phyloP scores from a whole-genome alignment of 768 basidiomycete genomes.

The Mycena olivaceomarginata region DNA sequence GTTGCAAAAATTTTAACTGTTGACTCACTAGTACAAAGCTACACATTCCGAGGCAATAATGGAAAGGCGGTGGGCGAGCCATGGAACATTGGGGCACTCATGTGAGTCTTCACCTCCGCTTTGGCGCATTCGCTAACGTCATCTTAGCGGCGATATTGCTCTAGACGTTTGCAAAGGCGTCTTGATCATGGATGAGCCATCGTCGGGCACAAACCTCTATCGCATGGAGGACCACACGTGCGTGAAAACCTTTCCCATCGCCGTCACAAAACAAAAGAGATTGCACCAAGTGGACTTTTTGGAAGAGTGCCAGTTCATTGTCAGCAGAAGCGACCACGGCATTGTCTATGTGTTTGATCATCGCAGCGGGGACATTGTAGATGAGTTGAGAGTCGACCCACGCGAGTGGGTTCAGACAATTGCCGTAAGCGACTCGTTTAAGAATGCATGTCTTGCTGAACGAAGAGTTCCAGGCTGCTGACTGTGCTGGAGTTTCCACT shows the following conservation, averaged over 20 bases:
- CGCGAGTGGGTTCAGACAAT: conserved; percentile 40
- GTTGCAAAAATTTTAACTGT: conserved; percentile 8
- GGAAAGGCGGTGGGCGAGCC: conserved; percentile 31
- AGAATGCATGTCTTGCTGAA: conserved; percentile 25
- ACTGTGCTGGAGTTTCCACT: conserved; percentile 30
- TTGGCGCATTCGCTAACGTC: conserved; percentile 16
- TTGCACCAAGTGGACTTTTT: conserved; percentile 38
- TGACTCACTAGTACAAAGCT: conserved; percentile 31
- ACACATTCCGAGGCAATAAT: conserved; percentile 41
- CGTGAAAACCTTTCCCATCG: conserved; percentile 36
- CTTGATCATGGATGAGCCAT: conserved; percentile 40
- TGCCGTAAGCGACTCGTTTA: conserved; percentile 28
- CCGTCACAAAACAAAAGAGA: conserved; percentile 33
- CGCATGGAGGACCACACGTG: conserved; percentile 23
- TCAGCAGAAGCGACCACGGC: conserved; percentile 46
- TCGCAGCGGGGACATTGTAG: conserved; percentile 31
- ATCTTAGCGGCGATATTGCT: conserved; percentile 36
- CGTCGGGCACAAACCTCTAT: conserved; percentile 27
- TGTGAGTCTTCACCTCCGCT: conserved; percentile 39
- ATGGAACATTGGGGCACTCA: conserved; percentile 39
- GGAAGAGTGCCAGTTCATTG: conserved; percentile 36
- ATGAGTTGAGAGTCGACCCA: conserved; percentile 36
- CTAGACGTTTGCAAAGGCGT: conserved; percentile 24
- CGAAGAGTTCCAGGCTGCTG: conserved; percentile 26
- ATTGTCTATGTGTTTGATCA: conserved; percentile 43